Conservation (phyloP, 78 protist species). For the Planoprotostelium fungivorum region DNA sequence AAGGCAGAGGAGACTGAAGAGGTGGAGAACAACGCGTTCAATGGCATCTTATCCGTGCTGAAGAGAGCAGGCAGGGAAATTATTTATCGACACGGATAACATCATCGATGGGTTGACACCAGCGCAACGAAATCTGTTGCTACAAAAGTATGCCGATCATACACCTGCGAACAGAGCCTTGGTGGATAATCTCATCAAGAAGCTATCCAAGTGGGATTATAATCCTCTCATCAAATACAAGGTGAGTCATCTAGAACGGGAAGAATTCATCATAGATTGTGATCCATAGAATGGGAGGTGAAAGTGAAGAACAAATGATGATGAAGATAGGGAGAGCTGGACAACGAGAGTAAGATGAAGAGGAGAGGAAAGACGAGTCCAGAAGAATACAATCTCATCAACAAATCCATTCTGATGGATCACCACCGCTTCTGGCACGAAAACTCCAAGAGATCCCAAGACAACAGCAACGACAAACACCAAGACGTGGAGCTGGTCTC, state of each 20-base stretch:
- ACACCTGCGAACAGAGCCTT: background rate
- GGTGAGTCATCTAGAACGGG: background rate
- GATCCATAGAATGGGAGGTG: background rate
- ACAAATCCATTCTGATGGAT: background rate
- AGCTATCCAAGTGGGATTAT: background rate
- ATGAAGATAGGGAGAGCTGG: background rate
- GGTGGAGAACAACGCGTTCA: background rate
- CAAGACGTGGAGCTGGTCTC: background rate
- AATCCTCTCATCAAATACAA: background rate
- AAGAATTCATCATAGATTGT: background rate
- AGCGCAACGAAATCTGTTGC: background rate
- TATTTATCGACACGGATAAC: background rate
- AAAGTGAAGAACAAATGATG: too few species aligned
- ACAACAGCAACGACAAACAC: background rate
- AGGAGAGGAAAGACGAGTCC: background rate
- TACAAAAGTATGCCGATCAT: background rate
- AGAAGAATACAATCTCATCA: background rate
- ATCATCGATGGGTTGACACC: background rate
- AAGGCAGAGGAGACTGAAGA: background rate
- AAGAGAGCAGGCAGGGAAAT: background rate
- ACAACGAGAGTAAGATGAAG: background rate
- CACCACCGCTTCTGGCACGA: background rate
- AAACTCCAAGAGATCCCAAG: background rate
- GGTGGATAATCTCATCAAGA: background rate
- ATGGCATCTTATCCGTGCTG: background rate